Base-by-base conservation (phyloP, 2,329 filamentous ascomycete genomes). In the Fusarium proliferatum region DNA sequence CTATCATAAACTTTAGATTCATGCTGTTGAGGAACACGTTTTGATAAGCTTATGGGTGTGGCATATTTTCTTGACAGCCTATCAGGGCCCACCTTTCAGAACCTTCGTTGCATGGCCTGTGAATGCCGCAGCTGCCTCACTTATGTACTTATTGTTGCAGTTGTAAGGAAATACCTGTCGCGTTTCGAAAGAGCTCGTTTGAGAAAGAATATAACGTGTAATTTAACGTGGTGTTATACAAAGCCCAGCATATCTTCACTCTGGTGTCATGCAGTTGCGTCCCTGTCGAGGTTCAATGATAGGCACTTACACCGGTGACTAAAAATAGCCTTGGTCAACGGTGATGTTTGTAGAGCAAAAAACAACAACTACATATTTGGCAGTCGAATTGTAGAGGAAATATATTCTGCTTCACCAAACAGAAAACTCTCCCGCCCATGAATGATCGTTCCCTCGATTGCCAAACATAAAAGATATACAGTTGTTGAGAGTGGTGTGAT, bases 351-450 rank as follows among this genome's bases (percentile, higher is more conserved):
- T 10, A 28, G 51, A 41, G 23, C 23, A 21, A 53, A 53, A 55
- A 28, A 46, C 9, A 30, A 30, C 13, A n/a, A 5, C 19, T 21
- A 53, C 51, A 28, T 21, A 15, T 12, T 28, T 55, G 19, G 23
- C 19, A n/a, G n/a, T 16, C 4, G 1, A 0, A 28, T 41, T 17
- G 23, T 4, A 23, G 23, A 23, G 23, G 23, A 23, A 23, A 23
- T 23, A 2, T 1, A 28, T n/a, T 30, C 3, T 30, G 5, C 10
- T 2, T 28, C 13, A 23, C 23, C 23, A 41, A 41, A 17, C 7
- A 5, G 3, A 33, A 51, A 12, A 17, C 12, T 10, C 4, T 12
- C 6, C 4, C 12, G 4, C 15, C 23, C 2, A n/a, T 2, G 3
- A 38, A n/a, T 9, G 2, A 3, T 12, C 2, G n/a, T 16, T 38